Conservation (phyloP, 2,329 filamentous ascomycete genomes). For the Biscogniauxia sp. region DNA sequence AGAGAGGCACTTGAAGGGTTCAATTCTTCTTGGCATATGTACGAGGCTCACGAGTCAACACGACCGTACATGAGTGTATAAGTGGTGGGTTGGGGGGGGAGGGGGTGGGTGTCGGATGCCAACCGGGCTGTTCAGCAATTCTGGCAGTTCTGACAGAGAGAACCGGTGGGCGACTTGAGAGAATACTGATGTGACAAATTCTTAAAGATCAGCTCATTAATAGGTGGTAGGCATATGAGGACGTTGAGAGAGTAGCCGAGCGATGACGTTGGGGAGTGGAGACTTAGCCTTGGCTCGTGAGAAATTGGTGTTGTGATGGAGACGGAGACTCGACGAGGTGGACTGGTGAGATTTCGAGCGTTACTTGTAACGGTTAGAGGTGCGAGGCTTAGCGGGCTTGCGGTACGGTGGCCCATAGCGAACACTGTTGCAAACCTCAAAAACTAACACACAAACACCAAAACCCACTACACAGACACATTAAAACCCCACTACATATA, state of each 20-base stretch:
- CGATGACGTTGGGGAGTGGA: neutral
- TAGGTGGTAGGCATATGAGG: too few relatives aligned
- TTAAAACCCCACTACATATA: too few relatives aligned
- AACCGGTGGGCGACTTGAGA: neutral
- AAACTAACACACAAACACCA: too few relatives aligned
- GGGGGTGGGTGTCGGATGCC: constrained; percentile 14
- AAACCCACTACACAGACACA: too few relatives aligned
- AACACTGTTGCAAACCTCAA: too few relatives aligned
- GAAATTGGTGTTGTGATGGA: neutral
- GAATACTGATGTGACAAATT: neutral
- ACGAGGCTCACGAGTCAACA: constrained; percentile 19
- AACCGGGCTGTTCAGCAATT: neutral
- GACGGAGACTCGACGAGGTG: neutral
- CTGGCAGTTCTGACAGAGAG: neutral
- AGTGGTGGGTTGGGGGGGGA: too few relatives aligned
- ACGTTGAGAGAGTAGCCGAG: neutral
- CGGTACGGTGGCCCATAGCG: too few relatives aligned
- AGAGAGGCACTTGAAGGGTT: constrained; percentile 3
- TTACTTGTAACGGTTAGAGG: constrained; percentile 1
- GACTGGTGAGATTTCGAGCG: neutral
- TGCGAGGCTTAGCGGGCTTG: constrained; percentile 1
- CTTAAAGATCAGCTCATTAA: neutral
- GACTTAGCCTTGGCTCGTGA: neutral
- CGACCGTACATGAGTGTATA: constrained; percentile 10
- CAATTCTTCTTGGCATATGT: constrained; percentile 24